These are phyloP conservation scores for Phialophora macrospora DNA, from an alignment of 2,329 filamentous ascomycete species.

Conservation along the genomic window DNA sequence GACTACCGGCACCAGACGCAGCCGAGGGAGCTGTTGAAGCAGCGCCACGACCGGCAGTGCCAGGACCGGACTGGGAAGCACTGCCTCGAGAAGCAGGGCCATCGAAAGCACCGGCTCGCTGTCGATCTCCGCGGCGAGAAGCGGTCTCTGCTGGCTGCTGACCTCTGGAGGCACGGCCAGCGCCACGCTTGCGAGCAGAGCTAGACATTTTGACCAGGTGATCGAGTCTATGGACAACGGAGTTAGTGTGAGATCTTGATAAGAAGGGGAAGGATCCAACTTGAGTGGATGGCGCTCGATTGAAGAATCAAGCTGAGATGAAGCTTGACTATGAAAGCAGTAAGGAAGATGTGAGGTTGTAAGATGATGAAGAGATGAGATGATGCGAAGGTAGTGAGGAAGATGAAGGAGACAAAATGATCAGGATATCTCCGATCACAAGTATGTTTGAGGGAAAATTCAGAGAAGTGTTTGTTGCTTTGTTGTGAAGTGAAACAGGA, in stretches of 20 bases:
- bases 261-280: background rate
- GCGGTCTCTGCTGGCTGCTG: conserved; percentile 45
- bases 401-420: background rate
- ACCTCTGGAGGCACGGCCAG: conserved; percentile 33
- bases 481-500: conserved; percentile 16
- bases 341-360: conserved; percentile 2
- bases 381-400: background rate
- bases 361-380: conserved; percentile 4
- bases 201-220: conserved; percentile 34
- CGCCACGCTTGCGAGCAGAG: conserved; percentile 34
- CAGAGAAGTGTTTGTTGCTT: conserved; percentile 6
- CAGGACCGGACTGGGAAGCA: conserved; percentile 33
- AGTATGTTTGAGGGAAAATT: background rate
- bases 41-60: conserved; percentile 24
- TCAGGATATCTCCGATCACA: background rate
- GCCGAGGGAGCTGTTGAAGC: conserved; percentile 26
- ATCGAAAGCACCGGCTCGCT: conserved; percentile 35
- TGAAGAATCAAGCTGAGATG: conserved; percentile 3
- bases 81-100: conserved; percentile 39
- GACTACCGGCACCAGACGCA: conserved; percentile 27
- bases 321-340: background rate
- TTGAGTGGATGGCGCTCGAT: background rate
- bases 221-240: conserved; percentile 8
- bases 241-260: conserved; percentile 18
- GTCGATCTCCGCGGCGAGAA: conserved; percentile 31